Conservation (phyloP, 257 asterid genomes). For the Scutellaria galericulata region DNA sequence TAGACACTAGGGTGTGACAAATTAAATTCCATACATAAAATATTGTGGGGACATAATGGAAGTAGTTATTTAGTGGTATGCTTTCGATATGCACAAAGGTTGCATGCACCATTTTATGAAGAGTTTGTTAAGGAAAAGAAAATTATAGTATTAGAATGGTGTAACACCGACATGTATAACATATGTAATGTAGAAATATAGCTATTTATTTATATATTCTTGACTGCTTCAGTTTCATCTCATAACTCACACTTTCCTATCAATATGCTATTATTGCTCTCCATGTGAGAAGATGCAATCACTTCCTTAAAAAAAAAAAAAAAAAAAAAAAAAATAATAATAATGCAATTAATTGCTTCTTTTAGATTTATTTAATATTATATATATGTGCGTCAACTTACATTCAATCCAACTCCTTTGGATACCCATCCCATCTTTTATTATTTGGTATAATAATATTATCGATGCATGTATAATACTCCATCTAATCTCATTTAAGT, state of each 20-base stretch:
- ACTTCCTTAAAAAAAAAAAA: neutral
- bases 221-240: constrained; percentile 8
- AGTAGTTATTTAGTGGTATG: neutral
- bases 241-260: constrained; percentile 23
- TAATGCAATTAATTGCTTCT: too few species aligned
- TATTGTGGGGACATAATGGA: neutral
- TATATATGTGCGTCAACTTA: too few species aligned
- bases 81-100: neutral
- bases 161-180: constrained; percentile 23
- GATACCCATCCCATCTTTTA: neutral
- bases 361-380: neutral
- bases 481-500: too few species aligned
- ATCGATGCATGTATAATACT: too few species aligned
- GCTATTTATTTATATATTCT: constrained; percentile 8
- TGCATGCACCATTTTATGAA: constrained; percentile 25
- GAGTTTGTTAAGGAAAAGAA: constrained; percentile 2
- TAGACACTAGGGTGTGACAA: too few species aligned
- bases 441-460: too few species aligned
- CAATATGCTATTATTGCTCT: constrained; percentile 31
- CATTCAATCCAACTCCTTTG: too few species aligned
- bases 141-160: neutral
- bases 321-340: too few species aligned
- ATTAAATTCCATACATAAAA: too few species aligned
- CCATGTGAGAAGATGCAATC: constrained; percentile 53
- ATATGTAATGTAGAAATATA: neutral